Base-by-base conservation (phyloP, 139 green algal genomes). In the Tetraselmis chui region DNA sequence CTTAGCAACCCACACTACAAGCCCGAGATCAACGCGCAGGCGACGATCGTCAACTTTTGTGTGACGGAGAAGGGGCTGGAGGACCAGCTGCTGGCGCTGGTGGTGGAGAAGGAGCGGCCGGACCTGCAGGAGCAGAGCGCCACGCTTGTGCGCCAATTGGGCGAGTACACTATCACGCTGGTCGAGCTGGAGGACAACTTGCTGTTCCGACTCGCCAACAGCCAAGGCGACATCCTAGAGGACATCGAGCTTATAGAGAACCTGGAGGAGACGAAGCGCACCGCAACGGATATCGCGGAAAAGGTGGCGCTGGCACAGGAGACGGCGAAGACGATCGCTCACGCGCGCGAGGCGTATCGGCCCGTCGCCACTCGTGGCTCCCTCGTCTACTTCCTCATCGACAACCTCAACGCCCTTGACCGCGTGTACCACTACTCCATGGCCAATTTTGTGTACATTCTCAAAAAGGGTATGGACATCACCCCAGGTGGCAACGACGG, bases 351-450 rank as follows among this genome's bases (percentile, higher is more conserved):
- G 88, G 90, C 92, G 81, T 96, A 95, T 85, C 87, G 94, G 74
- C 90, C 93, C 58, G 92, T 97, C 11, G 95, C 95, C 0, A 88
- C 87, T 5, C 90, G 94, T 23, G 93, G 93, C 28, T 92, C 93
- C 1, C 87, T 96, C 30, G 59, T 95, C 24, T 98, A 97, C 91
- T 98, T 98, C 89, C 88, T 98, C 1, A 89, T 98, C 59, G 92
- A 97, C 86, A 92, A 93, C 76, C 91, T 98, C 1, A 90, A 93
- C 59, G 88, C 87, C 0, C 88, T 98, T 45, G 93, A 98, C 89
- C 90, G 89, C 74, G 88, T 96, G 59, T 98, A 98, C 88, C 92
- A 96, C 83, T 98, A 95, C 88, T 96, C 92, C 27, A 98, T 98
- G 95, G 93, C 93, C 77, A 96, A 93, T 86, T 98, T 95, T 87